Conservation (phyloP, 2,329 filamentous ascomycete genomes). For the Colletotrichum sp. region DNA sequence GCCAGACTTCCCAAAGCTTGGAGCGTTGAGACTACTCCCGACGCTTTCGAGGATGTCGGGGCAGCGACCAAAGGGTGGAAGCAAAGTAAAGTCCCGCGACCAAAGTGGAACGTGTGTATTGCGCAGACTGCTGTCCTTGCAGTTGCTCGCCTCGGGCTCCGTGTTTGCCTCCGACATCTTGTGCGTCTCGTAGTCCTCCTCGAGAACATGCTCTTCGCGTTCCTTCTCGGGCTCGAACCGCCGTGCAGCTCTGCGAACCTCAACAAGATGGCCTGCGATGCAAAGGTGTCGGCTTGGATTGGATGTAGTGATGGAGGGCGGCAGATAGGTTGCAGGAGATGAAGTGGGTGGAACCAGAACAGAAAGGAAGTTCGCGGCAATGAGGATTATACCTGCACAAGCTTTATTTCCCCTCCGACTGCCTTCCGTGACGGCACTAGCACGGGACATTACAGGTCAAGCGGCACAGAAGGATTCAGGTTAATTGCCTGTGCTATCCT, state of each 20-base stretch:
- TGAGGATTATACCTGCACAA: neutral
- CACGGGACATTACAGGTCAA: neutral
- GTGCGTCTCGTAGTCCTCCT: constrained; percentile 58
- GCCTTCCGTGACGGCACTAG: neutral
- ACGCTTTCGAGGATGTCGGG: no score
- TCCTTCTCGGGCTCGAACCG: constrained; percentile 63
- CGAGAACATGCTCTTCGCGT: constrained; percentile 59
- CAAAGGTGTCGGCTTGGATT: no score
- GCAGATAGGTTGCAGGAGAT: no score
- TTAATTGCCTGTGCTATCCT: no score
- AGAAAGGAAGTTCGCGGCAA: neutral
- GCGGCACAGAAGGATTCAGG: neutral
- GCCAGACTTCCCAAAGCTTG: no score
- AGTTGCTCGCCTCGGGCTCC: constrained; percentile 54
- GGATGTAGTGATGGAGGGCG: no score
- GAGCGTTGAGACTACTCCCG: no score
- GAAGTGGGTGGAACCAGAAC: neutral
- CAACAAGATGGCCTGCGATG: no score
- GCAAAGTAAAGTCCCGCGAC: no score
- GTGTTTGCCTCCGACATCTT: constrained; percentile 60
- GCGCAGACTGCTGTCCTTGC: constrained; percentile 49
- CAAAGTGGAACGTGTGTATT: constrained; percentile 47
- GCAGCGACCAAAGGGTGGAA: no score
- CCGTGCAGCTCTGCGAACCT: constrained; percentile 28
- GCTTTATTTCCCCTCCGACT: neutral